Percentiles rank a stretch among this genome's conserved stretches.
phyloP scores from a whole-genome alignment of 495 filamentous ascomycete genomes.

The Aeminium ludgeri region DNA sequence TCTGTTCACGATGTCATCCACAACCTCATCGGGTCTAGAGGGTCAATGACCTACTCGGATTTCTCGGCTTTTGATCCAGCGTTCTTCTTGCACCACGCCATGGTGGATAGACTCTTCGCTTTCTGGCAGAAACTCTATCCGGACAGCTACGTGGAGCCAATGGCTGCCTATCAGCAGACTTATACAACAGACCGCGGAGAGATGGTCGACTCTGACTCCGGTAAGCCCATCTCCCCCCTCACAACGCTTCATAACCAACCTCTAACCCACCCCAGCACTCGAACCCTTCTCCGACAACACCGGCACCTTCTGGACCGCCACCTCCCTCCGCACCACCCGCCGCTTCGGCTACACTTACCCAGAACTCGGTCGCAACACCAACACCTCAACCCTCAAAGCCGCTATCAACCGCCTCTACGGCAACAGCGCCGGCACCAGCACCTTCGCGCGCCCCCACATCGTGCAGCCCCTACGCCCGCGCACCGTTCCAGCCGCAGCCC shows the following conservation, averaged over 20 bases:
- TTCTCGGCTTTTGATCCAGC: conserved; percentile 59
- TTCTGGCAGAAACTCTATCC: conserved; percentile 59
- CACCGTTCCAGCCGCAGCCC: too few relatives aligned
- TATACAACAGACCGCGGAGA: conserved; percentile 34
- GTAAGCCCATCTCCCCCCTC: conserved; percentile 21
- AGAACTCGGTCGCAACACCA: conserved; percentile 29
- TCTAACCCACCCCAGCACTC: conserved; percentile 19
- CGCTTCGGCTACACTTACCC: conserved; percentile 45
- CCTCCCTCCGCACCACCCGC: conserved; percentile 15
- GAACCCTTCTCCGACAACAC: conserved; percentile 26
- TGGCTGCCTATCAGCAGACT: conserved; percentile 29
- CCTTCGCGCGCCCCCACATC: neutral
- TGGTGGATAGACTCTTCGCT: conserved; percentile 51
- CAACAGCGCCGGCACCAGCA: conserved; percentile 8
- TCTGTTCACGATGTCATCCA: conserved; percentile 50
- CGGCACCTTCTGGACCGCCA: conserved; percentile 28
- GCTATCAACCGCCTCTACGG: conserved; percentile 41
- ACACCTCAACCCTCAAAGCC: conserved; percentile 23
- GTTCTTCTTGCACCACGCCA: conserved; percentile 51
- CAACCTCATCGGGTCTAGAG: conserved; percentile 34
- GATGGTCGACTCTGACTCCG: conserved; percentile 20
- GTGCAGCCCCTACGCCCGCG: neutral
- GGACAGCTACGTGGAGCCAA: conserved; percentile 35
- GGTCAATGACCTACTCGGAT: conserved; percentile 48
- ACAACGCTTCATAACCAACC: too few relatives aligned